Evolutionary conservation across 192 early-diverging fungal genomes (phyloP).

Genomic region (Entomortierella parvispora): DNA sequence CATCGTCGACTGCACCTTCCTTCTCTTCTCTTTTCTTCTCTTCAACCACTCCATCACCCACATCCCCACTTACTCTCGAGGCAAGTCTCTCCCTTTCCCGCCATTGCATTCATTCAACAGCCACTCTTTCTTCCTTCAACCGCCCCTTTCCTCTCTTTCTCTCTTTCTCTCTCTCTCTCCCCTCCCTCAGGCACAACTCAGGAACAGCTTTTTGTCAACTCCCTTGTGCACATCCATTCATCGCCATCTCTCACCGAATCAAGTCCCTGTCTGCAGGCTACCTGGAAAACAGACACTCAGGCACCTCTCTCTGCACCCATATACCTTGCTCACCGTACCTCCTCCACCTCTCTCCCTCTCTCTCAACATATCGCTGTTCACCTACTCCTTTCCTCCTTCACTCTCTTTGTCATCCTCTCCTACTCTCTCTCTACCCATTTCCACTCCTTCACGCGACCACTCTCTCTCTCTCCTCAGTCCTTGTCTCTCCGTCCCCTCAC

Average conservation of each 20-base stretch:
- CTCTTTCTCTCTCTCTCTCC: too few relatives aligned
- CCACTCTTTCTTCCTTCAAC: not conserved
- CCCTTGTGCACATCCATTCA: not conserved
- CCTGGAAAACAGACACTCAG: too few relatives aligned
- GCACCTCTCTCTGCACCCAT: too few relatives aligned
- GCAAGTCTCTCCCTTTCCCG: constrained; percentile 1
- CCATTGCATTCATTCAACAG: not conserved
- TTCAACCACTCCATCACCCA: not conserved
- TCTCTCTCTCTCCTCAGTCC: not conserved
- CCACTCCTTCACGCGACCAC: not conserved
- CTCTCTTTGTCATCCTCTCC: not conserved
- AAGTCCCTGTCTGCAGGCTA: too few relatives aligned
- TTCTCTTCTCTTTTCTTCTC: not conserved
- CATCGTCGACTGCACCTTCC: not conserved
- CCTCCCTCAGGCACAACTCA: too few relatives aligned
- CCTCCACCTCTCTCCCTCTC: too few relatives aligned
- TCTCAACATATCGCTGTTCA: constrained; percentile 1
- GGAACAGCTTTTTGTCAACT: too few relatives aligned
- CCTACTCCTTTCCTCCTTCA: not conserved
- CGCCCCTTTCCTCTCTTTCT: not conserved
- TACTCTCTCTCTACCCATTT: not conserved
- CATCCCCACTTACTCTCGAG: constrained; percentile 31
- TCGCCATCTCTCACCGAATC: not conserved
- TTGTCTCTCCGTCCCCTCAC: not conserved
- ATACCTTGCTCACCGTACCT: too few relatives aligned